A percentile compares a stretch with the other conserved stretches of the same genome.
Conservation (phyloP, 306 rosid genomes). For the Carpinus fangiana region DNA sequence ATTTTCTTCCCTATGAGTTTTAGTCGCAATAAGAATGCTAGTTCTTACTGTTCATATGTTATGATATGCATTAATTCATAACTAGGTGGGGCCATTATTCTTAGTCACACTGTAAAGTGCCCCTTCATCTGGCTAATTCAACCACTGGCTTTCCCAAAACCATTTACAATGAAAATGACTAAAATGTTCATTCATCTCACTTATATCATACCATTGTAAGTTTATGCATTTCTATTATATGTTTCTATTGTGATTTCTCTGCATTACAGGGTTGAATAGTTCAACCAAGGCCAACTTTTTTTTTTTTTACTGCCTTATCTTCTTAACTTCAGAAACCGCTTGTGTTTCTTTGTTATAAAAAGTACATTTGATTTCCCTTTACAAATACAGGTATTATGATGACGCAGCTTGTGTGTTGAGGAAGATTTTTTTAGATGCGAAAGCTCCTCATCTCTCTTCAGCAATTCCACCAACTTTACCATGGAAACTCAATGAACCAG, state of each 20-base stretch:
- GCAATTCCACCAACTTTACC: constrained; percentile 90
- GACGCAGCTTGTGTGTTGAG: constrained; percentile 96
- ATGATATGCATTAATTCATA: background rate
- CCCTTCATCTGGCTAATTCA: background rate
- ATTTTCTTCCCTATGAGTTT: too few relatives aligned
- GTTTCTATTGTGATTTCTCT: background rate
- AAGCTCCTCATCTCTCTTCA: constrained; percentile 97
- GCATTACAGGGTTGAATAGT: background rate
- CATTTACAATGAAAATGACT: background rate
- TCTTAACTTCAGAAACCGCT: constrained; percentile 13
- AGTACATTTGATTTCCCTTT: constrained; percentile 19
- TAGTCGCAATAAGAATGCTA: too few relatives aligned
- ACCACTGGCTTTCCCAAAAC: background rate
- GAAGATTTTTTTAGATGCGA: constrained; percentile 92
- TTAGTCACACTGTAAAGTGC: background rate
- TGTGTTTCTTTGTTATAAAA: constrained; percentile 21
- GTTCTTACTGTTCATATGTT: too few relatives aligned
- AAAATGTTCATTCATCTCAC: background rate
- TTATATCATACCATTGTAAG: background rate
- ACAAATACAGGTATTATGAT: constrained; percentile 78
- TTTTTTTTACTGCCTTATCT: background rate
- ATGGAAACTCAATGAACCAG: constrained; percentile 79
- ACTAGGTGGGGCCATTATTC: background rate
- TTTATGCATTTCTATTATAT: background rate
- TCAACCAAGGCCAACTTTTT: background rate